These are phyloP conservation scores for Cicer yamashitae DNA, from an alignment of 306 rosid genomes.

Conservation along the genomic window DNA sequence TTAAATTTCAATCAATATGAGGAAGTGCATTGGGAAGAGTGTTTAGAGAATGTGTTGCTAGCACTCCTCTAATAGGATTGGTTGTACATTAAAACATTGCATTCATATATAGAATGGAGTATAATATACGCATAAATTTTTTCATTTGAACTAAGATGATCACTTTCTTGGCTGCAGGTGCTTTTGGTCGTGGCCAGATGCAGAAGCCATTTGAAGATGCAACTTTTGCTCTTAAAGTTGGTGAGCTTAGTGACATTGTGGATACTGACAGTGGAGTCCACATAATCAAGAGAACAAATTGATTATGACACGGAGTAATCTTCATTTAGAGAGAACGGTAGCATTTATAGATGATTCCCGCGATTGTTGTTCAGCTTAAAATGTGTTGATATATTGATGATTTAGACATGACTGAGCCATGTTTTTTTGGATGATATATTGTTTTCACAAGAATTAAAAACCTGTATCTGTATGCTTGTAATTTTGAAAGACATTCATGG, in stretches of 20 bases:
- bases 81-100: constrained; percentile 1
- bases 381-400: constrained; percentile 43
- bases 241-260: constrained; percentile 87
- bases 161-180: constrained; percentile 62
- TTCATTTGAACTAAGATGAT: not conserved
- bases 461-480: constrained; percentile 50
- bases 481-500: constrained; percentile 40
- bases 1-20: not conserved
- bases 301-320: constrained; percentile 41
- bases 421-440: constrained; percentile 49
- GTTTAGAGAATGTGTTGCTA: not conserved
- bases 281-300: constrained; percentile 82
- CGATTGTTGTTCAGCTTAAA: constrained; percentile 42
- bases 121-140: not conserved
- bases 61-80: not conserved
- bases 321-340: constrained; percentile 41
- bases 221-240: constrained; percentile 75
- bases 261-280: constrained; percentile 97
- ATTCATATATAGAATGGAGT: constrained; percentile 10
- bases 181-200: constrained; percentile 98
- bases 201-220: constrained; percentile 97
- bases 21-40: not conserved
- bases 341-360: constrained; percentile 40
- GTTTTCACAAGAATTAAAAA: constrained; percentile 42
- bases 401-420: constrained; percentile 45